A percentile compares a stretch with the other conserved stretches of the same genome.
phyloP scores from a whole-genome alignment of 352 stramenopile species.

The Blastocystis sp. region DNA sequence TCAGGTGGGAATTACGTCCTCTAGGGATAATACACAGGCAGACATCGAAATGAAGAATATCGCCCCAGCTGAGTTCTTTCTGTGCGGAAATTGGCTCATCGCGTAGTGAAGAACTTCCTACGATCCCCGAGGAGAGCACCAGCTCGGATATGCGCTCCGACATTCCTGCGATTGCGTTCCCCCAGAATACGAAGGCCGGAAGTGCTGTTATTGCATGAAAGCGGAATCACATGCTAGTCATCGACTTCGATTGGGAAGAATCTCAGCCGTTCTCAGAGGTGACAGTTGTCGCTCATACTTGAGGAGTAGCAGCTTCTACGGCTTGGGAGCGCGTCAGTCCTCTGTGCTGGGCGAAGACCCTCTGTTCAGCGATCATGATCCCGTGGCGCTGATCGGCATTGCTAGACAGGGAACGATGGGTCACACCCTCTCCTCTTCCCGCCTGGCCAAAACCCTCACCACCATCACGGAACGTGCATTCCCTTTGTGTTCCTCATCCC shows the following conservation, averaged over 20 bases:
- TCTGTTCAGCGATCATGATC: conserved; percentile 66
- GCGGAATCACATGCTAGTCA: neutral
- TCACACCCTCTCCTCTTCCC: conserved; percentile 11
- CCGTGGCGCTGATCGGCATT: conserved; percentile 55
- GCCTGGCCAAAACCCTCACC: conserved; percentile 20
- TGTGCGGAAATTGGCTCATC: neutral
- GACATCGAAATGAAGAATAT: conserved; percentile 46
- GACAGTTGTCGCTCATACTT: neutral
- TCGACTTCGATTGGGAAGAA: conserved; percentile 14
- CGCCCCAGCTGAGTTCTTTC: neutral
- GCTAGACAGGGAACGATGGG: conserved; percentile 17
- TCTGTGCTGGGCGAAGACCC: conserved; percentile 65
- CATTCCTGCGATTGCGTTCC: neutral
- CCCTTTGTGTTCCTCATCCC: neutral
- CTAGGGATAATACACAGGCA: conserved; percentile 6
- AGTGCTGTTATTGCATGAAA: neutral
- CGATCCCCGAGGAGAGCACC: conserved; percentile 51
- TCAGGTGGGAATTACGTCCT: neutral
- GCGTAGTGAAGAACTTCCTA: conserved; percentile 23
- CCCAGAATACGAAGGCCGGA: neutral
- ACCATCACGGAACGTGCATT: neutral
- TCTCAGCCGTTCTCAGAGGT: conserved; percentile 44
- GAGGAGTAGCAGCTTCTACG: conserved; percentile 57
- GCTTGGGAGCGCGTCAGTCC: conserved; percentile 12
- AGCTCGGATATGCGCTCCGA: conserved; percentile 32